phyloP scores from a whole-genome alignment of 1,139 yeast species.

The Eremothecium gossypii region DNA sequence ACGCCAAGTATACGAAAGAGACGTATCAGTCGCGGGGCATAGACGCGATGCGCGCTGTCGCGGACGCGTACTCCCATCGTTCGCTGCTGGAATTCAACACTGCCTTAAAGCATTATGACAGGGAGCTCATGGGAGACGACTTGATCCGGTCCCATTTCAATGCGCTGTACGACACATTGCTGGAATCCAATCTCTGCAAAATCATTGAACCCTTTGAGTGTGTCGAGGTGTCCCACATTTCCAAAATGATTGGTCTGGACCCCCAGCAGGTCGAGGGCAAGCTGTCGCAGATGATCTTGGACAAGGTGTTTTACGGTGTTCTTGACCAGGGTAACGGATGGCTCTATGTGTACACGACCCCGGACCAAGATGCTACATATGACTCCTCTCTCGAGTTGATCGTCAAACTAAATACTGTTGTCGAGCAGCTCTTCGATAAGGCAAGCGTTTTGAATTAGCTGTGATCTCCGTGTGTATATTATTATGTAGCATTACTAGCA shows the following conservation, averaged over 20 bases:
- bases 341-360: conserved; percentile 86
- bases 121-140: conserved; percentile 75
- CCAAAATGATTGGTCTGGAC: conserved; percentile 81
- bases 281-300: conserved; percentile 91
- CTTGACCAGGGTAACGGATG: conserved; percentile 98
- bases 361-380: conserved; percentile 80
- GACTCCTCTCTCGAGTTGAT: conserved; percentile 82
- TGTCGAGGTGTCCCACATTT: conserved; percentile 83
- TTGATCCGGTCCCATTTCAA: conserved; percentile 88
- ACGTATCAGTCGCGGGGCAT: conserved; percentile 57
- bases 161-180: conserved; percentile 82
- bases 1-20: conserved; percentile 71
- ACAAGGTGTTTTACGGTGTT: conserved; percentile 88
- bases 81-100: conserved; percentile 85
- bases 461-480: neutral
- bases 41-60: conserved; percentile 92
- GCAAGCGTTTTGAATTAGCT: conserved; percentile 64
- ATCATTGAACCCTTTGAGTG: conserved; percentile 94
- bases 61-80: conserved; percentile 81
- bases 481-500: neutral
- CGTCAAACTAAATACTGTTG: conserved; percentile 78
- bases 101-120: conserved; percentile 59
- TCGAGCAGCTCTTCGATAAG: conserved; percentile 86
- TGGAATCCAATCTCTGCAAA: conserved; percentile 88
- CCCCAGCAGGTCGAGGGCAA: conserved; percentile 88